Percentiles rank a stretch among this genome's conserved stretches.
Evolutionary conservation across 192 early-diverging fungal species (phyloP).

Genomic region (Coemansia sp.): DNA sequence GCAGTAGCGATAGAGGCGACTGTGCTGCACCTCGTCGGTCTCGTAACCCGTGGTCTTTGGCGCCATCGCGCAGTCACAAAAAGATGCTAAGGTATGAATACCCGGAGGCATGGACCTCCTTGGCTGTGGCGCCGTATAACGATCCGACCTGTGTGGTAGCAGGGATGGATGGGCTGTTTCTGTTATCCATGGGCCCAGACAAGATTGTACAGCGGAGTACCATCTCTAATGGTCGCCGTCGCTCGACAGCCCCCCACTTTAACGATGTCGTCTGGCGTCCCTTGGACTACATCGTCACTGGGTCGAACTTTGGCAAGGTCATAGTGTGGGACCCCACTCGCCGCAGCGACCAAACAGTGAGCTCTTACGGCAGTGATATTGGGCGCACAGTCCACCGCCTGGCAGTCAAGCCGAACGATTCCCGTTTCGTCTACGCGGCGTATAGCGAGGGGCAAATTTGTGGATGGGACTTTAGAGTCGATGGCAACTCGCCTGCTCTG

Average conservation of each 20-base stretch:
- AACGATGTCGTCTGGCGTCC: constrained; percentile 53
- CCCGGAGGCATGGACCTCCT: constrained; percentile 22
- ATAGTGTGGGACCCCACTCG: constrained; percentile 48
- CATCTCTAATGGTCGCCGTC: constrained; percentile 25
- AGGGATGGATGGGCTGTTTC: constrained; percentile 40
- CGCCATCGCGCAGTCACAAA: constrained; percentile 15
- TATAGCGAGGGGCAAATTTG: constrained; percentile 35
- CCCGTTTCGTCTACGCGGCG: constrained; percentile 41
- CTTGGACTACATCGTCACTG: constrained; percentile 43
- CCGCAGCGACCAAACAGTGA: constrained; percentile 26
- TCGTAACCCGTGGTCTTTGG: constrained; percentile 30
- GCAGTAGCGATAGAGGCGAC: background rate
- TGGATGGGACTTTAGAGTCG: constrained; percentile 42
- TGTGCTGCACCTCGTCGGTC: background rate
- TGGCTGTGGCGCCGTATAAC: constrained; percentile 34
- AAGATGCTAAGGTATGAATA: constrained; percentile 28
- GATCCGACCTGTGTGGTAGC: constrained; percentile 32
- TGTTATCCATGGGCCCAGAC: constrained; percentile 33
- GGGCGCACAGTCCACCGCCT: constrained; percentile 42
- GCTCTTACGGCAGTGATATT: constrained; percentile 20
- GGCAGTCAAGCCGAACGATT: constrained; percentile 43
- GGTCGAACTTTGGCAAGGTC: constrained; percentile 42
- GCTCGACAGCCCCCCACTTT: constrained; percentile 30
- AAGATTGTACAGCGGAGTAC: constrained; percentile 12
- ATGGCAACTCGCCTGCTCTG: constrained; percentile 12